These are phyloP conservation scores for Annulohypoxylon maeteangense DNA, from an alignment of 495 filamentous ascomycete genomes.

Conservation along the genomic window DNA sequence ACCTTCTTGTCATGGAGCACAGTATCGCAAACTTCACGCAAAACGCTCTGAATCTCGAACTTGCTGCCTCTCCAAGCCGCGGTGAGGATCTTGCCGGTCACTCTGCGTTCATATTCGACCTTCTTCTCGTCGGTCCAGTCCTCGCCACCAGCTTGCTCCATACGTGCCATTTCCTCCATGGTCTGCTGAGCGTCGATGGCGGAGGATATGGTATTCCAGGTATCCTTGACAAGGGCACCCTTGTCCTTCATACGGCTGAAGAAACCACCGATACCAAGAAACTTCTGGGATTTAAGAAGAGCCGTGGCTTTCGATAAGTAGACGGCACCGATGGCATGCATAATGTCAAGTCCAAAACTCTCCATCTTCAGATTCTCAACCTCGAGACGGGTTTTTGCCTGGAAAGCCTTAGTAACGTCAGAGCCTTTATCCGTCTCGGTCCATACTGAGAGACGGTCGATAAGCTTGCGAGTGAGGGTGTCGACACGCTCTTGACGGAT, in stretches of 20 bases:
- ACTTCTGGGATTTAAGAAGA: constrained; percentile 94
- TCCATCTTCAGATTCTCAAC: constrained; percentile 99
- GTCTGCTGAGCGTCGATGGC: constrained; percentile 99
- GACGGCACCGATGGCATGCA: constrained; percentile 91
- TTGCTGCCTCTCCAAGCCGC: constrained; percentile 97
- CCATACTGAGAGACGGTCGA: constrained; percentile 93
- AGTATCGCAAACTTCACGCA: constrained; percentile 83
- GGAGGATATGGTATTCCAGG: constrained; percentile 95
- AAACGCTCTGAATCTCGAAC: constrained; percentile 96
- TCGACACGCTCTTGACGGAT: constrained; percentile 92
- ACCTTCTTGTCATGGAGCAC: constrained; percentile 82
- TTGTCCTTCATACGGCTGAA: constrained; percentile 95
- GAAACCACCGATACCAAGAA: constrained; percentile 95
- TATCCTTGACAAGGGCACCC: constrained; percentile 95
- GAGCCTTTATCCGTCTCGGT: constrained; percentile 92
- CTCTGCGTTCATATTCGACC: constrained; percentile 91
- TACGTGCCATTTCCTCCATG: constrained; percentile 98
- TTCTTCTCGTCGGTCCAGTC: constrained; percentile 99
- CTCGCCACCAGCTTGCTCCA: constrained; percentile 94
- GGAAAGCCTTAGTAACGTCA: constrained; percentile 88
- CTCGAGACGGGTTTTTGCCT: constrained; percentile 92
- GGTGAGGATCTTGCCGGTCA: constrained; percentile 98
- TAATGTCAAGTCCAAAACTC: constrained; percentile 95
- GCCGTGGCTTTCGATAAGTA: constrained; percentile 88
- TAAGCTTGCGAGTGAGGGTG: constrained; percentile 81